Base-by-base conservation (phyloP, 306 rosid species). In the Elaeagnus macrophylla region DNA sequence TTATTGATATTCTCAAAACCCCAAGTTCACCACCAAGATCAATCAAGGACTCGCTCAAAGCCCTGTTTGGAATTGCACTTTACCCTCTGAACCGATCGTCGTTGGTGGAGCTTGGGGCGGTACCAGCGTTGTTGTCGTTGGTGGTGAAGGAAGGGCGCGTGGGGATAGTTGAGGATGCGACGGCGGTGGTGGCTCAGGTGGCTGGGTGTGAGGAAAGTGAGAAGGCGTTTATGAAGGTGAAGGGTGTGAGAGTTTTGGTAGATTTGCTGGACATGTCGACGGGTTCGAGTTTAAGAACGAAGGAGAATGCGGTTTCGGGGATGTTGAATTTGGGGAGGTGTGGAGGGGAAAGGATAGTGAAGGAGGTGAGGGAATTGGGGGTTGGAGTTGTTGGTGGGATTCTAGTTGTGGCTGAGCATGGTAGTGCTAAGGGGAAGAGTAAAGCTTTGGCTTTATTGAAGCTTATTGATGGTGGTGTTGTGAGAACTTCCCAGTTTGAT, bases 171-270 rank as follows among this genome's bases (percentile, higher is more conserved):
- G 99, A 91, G 70, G 99, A 91, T 14, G 79, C 93, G 0, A 80
- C 99, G 18, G 99, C 99, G 14, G 99, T 91, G 14, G 61, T 91
- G 0, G 95, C 99, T 5, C 99, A 91, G 74, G 73, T 91, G 5
- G 96, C 96, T 1, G 99, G 96, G 1, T 91, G 96, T 60, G 95
- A 80, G 16, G 99, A 91, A 55, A 81, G 96, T 60, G 85, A 54
- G 1, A 79, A 75, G 4, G 96, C 87, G 5, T 87, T 91, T 20
- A 53, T 64, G 20, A 73, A 59, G 65, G 80, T 70, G 0, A 69
- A 86, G 0, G 96, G 95, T 0, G 15, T 74, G 3, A 78, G 72
- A 10, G 82, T 82, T 1, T 36, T 91, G 59, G 85, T 54, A 2
- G 96, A 84, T 69, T 35, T 91, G 5, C 70, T 91, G 10, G 96